Conservation (phyloP, 345 rosid genomes). For the Trapa bicornis region DNA sequence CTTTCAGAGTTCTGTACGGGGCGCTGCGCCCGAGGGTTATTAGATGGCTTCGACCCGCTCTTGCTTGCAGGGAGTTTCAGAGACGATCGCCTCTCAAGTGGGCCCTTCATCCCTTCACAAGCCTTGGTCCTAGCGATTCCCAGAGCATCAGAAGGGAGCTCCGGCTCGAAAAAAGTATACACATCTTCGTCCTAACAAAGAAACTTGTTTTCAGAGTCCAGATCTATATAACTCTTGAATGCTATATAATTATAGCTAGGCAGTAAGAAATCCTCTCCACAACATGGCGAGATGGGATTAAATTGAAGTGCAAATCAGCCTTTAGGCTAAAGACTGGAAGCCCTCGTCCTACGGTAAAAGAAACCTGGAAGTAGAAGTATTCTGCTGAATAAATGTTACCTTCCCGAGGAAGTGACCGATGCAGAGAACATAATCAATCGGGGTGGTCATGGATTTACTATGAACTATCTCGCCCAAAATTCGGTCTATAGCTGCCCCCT, state of each 20-base stretch:
- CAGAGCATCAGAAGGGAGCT: slow-evolving; percentile 55
- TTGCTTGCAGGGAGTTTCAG: slow-evolving; percentile 46
- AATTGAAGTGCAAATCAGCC: not conserved
- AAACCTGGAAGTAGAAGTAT: not conserved
- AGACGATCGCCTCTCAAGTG: slow-evolving; percentile 49
- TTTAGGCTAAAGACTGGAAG: not conserved
- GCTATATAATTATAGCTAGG: too few relatives aligned
- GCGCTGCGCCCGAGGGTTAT: slow-evolving; percentile 36
- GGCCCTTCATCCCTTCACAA: slow-evolving; percentile 40
- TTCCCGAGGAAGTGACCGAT: slow-evolving; percentile 94
- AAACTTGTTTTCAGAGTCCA: not conserved
- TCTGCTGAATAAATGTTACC: slow-evolving; percentile 26
- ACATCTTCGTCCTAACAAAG: slow-evolving; percentile 85
- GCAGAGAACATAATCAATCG: slow-evolving; percentile 90
- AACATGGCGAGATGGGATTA: too few relatives aligned
- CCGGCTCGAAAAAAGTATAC: slow-evolving; percentile 92
- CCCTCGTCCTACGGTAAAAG: not conserved
- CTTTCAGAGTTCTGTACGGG: slow-evolving; percentile 40
- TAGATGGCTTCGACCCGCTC: slow-evolving; percentile 57
- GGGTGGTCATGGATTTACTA: slow-evolving; percentile 76
- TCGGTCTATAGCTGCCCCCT: slow-evolving; percentile 98
- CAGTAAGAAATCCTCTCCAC: too few relatives aligned
- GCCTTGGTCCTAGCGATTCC: slow-evolving; percentile 46
- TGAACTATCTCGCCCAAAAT: slow-evolving; percentile 95
- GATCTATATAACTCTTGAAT: not conserved